A percentile compares a stretch with the other conserved stretches of the same genome.
phyloP scores from a whole-genome alignment of 169 alveolate species.

The Theileria parva region DNA sequence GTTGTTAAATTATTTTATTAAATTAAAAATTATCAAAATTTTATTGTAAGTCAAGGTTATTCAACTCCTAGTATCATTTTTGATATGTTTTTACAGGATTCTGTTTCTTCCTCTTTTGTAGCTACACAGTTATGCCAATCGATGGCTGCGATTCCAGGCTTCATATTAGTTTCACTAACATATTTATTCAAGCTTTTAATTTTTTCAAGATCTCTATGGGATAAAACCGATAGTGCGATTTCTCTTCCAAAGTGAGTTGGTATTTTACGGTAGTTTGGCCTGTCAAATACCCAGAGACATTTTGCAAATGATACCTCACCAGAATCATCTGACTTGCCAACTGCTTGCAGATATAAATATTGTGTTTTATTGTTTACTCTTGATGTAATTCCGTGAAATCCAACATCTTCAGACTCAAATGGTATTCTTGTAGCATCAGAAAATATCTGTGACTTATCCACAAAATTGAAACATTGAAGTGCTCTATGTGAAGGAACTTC shows the following conservation, averaged over 20 bases:
- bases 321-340: constrained; percentile 18
- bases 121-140: constrained; percentile 66
- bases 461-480: constrained; percentile 46
- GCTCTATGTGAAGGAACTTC: constrained; percentile 60
- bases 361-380: constrained; percentile 17
- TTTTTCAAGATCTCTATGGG: constrained; percentile 21
- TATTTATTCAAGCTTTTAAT: background rate
- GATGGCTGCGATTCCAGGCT: constrained; percentile 29
- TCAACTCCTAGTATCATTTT: constrained; percentile 9
- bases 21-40: background rate
- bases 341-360: constrained; percentile 58
- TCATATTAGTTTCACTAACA: background rate
- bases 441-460: constrained; percentile 38
- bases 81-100: constrained; percentile 17
- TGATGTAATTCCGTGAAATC: constrained; percentile 24
- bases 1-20: background rate
- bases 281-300: constrained; percentile 56
- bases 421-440: constrained; percentile 29
- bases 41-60: background rate
- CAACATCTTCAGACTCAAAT: constrained; percentile 10
- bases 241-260: constrained; percentile 58
- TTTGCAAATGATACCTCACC: constrained; percentile 25
- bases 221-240: constrained; percentile 31
- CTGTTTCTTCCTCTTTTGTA: constrained; percentile 21
- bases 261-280: constrained; percentile 36